Evolutionary conservation across 345 rosid species (phyloP).

Genomic region (Populus pruinosa): DNA sequence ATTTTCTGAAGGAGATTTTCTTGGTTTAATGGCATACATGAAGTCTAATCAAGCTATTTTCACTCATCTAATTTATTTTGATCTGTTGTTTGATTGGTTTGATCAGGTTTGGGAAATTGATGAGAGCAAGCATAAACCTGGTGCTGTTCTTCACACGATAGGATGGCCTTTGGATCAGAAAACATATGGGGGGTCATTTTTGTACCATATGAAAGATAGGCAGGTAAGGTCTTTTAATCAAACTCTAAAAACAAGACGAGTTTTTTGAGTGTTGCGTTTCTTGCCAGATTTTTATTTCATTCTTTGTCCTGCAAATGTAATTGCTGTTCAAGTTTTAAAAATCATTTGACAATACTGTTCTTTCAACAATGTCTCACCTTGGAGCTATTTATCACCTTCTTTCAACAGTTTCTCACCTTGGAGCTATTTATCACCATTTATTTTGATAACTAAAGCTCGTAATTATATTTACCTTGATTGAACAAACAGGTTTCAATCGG

Average conservation of each 20-base stretch:
- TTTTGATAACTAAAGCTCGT: background rate
- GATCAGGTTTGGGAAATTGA: conserved; percentile 92
- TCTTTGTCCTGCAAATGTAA: background rate
- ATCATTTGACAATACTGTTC: too few relatives aligned
- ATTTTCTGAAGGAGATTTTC: background rate
- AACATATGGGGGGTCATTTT: conserved; percentile 94
- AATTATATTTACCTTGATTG: conserved; percentile 19
- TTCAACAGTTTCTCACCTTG: too few relatives aligned
- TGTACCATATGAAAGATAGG: conserved; percentile 89
- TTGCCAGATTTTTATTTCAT: background rate
- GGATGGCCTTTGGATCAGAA: conserved; percentile 93
- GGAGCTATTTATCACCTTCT: too few relatives aligned
- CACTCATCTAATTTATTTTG: background rate
- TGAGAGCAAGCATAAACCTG: conserved; percentile 79
- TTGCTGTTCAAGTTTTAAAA: too few relatives aligned
- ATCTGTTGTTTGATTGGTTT: conserved; percentile 14
- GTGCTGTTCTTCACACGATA: conserved; percentile 74
- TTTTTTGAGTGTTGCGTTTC: background rate
- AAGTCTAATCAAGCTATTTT: background rate
- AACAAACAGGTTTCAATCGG: conserved; percentile 73
- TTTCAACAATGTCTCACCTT: too few relatives aligned
- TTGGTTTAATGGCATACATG: background rate
- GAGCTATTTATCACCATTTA: background rate
- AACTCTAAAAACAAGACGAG: background rate
- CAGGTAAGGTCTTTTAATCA: conserved; percentile 39